Base-by-base conservation (phyloP, 768 basidiomycete genomes). In the Macrolepiota dolichaula region DNA sequence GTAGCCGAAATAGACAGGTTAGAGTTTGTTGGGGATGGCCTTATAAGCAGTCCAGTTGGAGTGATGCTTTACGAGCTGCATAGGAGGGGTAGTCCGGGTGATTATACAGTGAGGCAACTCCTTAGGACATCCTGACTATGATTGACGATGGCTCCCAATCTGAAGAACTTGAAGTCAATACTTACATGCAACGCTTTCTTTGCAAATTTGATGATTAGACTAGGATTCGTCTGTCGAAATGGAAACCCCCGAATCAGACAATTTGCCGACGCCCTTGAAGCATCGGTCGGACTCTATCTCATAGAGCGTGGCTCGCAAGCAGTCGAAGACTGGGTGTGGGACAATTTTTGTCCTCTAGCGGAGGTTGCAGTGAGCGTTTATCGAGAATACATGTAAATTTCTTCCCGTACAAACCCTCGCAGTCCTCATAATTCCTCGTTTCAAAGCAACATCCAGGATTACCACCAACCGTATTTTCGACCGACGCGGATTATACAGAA, bases 11-110 rank as follows among this genome's bases (percentile, higher is more conserved):
- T 74, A 66, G 76, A 81, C 37, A 72, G 79, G 27, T 59, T 81
- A 50, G 81, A 82, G 65, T 81, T 80, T 65, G 63, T 81, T 12
- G 81, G 81, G 4, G 81, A 81, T 57, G 76, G 78, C 29, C 68
- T 79, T 56, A 80, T 82, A 72, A 73, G 78, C 62, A 74, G 77
- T 59, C 69, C 72, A 32, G 68, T 81, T 17, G 76, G 77, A 11
- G 70, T 74, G 46, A 72, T 72, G 57, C 72, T 83, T 1, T 77
- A 75, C 59, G 67, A 66, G 17, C 62, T 69, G 51, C 68, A 58
- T 7, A 32, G 29, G 29, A 32, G 7, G 29, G 29, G 29, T 32
- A 32, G 3, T 7, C 29, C 29, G 7, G 7, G 7, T 7, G 29
- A 32, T 32, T 32, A 32, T 32, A 3, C 29, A 7, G 29, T 32